phyloP scores from a whole-genome alignment of 2,329 filamentous ascomycete species.

The Lasiodiplodia theobromae region DNA sequence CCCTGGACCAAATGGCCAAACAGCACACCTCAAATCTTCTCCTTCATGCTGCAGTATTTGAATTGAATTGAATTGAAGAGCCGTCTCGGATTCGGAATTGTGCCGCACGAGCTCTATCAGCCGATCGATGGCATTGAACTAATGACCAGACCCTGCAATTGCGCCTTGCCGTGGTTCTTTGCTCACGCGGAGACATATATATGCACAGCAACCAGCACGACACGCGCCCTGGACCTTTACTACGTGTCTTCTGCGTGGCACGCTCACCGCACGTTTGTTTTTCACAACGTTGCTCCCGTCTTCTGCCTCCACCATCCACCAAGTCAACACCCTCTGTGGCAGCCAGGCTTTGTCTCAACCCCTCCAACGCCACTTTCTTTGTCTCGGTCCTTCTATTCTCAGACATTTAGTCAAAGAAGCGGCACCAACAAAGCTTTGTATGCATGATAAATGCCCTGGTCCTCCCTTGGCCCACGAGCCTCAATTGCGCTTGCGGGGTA shows the following conservation, averaged over 20 bases:
- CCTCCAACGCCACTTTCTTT: background rate
- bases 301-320: background rate
- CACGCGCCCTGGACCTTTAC: background rate
- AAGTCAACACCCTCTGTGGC: background rate
- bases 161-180: background rate
- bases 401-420: background rate
- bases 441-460: background rate
- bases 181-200: background rate
- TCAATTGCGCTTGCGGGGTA: background rate
- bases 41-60: background rate
- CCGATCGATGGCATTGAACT: background rate
- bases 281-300: background rate
- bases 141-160: background rate
- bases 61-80: background rate
- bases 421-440: slow-evolving; percentile 9
- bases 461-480: background rate
- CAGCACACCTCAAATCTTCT: background rate
- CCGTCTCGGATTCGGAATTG: background rate
- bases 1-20: background rate
- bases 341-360: background rate
- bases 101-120: background rate
- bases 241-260: background rate
- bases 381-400: slow-evolving; percentile 13
- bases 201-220: background rate
- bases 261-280: background rate